Percentiles rank a stretch among this genome's conserved stretches.
phyloP scores from a whole-genome alignment of 192 early-diverging fungal species.

The Linnemannia schmuckeri region DNA sequence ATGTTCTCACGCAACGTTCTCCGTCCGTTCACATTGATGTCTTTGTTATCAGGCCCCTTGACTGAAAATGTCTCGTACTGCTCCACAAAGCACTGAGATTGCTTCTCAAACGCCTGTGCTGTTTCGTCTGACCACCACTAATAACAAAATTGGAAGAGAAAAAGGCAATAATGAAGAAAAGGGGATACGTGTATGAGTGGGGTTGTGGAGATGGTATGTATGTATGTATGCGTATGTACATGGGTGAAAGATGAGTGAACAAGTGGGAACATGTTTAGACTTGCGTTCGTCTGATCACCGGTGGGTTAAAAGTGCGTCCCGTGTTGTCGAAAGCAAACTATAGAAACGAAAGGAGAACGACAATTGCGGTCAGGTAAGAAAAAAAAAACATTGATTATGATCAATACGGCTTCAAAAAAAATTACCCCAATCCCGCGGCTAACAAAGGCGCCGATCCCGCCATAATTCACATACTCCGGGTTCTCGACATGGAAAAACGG shows the following conservation, averaged over 20 bases:
- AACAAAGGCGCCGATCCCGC: slow-evolving; percentile 69
- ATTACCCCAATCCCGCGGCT: slow-evolving; percentile 71
- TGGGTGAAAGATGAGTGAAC: background rate
- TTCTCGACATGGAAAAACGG: slow-evolving; percentile 68
- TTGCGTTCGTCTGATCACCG: slow-evolving; percentile 12
- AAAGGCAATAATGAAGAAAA: too few species aligned
- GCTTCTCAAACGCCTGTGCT: slow-evolving; percentile 56
- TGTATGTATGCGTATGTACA: too few species aligned
- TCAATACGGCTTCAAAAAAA: background rate
- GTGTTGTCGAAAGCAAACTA: slow-evolving; percentile 68
- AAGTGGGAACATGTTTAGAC: background rate
- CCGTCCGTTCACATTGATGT: slow-evolving; percentile 60
- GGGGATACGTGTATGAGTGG: too few species aligned
- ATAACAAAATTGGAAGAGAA: too few species aligned
- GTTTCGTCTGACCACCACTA: slow-evolving; percentile 78
- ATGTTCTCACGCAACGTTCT: slow-evolving; percentile 73
- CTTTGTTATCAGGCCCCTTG: slow-evolving; percentile 36
- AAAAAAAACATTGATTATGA: background rate
- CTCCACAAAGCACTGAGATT: slow-evolving; percentile 69
- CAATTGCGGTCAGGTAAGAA: background rate
- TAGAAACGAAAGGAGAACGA: background rate
- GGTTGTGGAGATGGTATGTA: too few species aligned
- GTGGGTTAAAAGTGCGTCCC: slow-evolving; percentile 59
- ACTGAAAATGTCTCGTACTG: slow-evolving; percentile 69
- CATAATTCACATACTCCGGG: slow-evolving; percentile 74